Evolutionary conservation across 2,329 filamentous ascomycete genomes (phyloP).

Genomic region (Triangularia verruculosa): DNA sequence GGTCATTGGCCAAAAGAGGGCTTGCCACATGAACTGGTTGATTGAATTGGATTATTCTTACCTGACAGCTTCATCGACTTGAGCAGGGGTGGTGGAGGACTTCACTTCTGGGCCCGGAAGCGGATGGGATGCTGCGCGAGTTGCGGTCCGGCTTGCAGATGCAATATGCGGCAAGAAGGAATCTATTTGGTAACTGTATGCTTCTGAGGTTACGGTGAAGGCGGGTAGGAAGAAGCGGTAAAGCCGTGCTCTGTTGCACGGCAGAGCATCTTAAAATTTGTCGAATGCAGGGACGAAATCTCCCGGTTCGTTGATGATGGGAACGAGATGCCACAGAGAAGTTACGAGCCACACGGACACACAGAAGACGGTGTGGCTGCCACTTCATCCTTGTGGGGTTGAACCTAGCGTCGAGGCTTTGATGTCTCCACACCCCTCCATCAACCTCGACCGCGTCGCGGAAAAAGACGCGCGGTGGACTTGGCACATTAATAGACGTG

Average conservation of each 20-base stretch:
- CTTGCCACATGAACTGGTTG: constrained; percentile 12
- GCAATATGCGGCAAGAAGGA: not conserved
- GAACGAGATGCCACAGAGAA: not conserved
- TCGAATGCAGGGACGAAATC: not conserved
- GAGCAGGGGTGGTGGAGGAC: not conserved
- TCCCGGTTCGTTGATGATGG: not conserved
- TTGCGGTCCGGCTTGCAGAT: constrained; percentile 3
- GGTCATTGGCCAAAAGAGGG: not conserved
- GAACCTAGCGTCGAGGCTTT: not conserved
- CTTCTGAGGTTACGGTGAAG: constrained; percentile 3
- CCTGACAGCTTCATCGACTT: constrained; percentile 6
- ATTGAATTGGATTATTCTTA: constrained; percentile 24
- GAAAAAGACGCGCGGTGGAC: constrained; percentile 1
- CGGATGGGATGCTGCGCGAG: not conserved
- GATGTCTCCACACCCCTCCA: not conserved
- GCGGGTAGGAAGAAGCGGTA: constrained; percentile 5
- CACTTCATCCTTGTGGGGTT: not conserved
- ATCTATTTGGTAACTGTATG: constrained; percentile 8
- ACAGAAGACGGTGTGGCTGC: not conserved
- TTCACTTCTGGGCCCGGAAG: not conserved
- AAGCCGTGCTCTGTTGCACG: constrained; percentile 1
- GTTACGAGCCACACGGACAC: not conserved
- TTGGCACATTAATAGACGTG: not conserved
- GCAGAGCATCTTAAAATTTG: not conserved
- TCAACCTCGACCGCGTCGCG: constrained; percentile 1